These are phyloP conservation scores for Berberis vulgaris DNA, from an alignment of 164 flowering plant genomes.

Conservation along the genomic window DNA sequence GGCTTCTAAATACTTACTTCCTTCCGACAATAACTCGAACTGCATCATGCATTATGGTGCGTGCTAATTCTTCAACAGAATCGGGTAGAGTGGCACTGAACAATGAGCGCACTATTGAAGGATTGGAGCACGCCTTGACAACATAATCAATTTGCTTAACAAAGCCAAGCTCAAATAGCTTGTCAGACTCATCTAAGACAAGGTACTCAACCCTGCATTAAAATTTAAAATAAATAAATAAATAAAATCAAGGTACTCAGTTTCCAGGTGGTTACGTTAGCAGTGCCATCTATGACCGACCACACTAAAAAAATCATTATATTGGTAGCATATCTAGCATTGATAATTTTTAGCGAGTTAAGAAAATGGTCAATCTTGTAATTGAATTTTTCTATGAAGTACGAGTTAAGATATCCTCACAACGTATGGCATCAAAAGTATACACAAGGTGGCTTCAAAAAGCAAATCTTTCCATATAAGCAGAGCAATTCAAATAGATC, in stretches of 20 bases:
- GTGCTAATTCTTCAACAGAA: conserved; percentile 89
- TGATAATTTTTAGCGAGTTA: too few species aligned
- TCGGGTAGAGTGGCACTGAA: conserved; percentile 98
- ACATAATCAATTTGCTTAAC: conserved; percentile 81
- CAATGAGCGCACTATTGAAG: conserved; percentile 70
- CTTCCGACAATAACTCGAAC: conserved; percentile 88
- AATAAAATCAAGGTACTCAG: neutral
- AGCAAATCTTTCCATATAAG: too few species aligned
- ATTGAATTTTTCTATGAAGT: too few species aligned
- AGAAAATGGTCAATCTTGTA: too few species aligned
- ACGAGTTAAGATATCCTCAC: too few species aligned
- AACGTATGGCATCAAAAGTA: too few species aligned
- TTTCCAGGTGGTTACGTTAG: too few species aligned
- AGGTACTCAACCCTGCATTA: conserved; percentile 85
- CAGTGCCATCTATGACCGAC: too few species aligned
- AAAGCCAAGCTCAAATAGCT: conserved; percentile 86
- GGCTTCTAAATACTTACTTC: conserved; percentile 50
- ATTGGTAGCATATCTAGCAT: too few species aligned
- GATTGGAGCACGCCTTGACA: conserved; percentile 92
- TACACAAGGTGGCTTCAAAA: too few species aligned
- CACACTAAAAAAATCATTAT: too few species aligned
- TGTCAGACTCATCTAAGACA: conserved; percentile 92
- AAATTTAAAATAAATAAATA: conserved; percentile 4
- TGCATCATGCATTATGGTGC: conserved; percentile 96
- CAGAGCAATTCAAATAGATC: too few species aligned